These are phyloP conservation scores for Lipomyces yarrowii DNA, from an alignment of 1,139 yeast genomes.

Conservation along the genomic window DNA sequence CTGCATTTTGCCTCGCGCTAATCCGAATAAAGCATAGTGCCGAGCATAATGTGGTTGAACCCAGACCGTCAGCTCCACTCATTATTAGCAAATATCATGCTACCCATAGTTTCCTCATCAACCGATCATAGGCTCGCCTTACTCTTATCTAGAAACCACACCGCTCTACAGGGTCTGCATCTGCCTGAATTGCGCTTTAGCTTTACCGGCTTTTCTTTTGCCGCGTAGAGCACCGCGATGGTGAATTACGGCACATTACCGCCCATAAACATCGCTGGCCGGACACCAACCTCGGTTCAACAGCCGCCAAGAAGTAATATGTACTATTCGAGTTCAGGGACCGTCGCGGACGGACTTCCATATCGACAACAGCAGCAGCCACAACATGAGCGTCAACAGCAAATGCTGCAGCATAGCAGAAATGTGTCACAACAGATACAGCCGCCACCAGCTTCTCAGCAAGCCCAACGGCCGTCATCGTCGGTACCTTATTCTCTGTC, in stretches of 20 bases:
- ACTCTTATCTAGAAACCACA: neutral
- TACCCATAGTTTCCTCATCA: no score
- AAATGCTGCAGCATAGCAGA: neutral
- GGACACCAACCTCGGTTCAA: neutral
- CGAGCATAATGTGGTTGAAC: neutral
- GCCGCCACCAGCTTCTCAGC: neutral
- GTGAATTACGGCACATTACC: neutral
- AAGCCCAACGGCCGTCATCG: neutral
- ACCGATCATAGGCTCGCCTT: neutral
- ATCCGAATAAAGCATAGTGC: neutral
- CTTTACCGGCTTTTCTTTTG: neutral
- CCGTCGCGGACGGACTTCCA: neutral
- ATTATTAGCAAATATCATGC: no score
- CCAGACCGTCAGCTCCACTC: neutral
- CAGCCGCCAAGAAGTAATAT: neutral
- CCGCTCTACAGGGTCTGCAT: neutral
- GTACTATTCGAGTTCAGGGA: neutral
- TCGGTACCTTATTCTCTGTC: constrained; percentile 3
- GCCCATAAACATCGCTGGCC: neutral
- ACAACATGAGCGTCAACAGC: neutral
- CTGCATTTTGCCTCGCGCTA: neutral
- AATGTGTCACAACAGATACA: neutral
- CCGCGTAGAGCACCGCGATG: neutral
- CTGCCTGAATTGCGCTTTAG: neutral
- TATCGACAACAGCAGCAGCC: neutral